These are phyloP conservation scores for Yueomyces sp. DNA, from an alignment of 805 yeast species.

Conservation along the genomic window DNA sequence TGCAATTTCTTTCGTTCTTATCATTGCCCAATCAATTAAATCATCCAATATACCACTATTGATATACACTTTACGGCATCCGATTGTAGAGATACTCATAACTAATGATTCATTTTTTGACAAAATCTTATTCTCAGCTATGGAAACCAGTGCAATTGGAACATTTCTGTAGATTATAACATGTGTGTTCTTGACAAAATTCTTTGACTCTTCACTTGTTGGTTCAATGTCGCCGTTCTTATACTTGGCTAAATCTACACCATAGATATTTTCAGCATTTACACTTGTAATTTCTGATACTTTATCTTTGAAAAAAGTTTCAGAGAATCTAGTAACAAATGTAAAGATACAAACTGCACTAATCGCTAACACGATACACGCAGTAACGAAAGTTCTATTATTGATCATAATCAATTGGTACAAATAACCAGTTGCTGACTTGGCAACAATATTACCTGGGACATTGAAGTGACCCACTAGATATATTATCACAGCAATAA, in stretches of 20 bases:
- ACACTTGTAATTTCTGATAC: conserved; percentile 26
- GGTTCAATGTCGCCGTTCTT: neutral
- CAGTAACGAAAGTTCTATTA: conserved; percentile 19
- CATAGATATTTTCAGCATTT: conserved; percentile 31
- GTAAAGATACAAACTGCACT: conserved; percentile 29
- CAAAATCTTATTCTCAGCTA: conserved; percentile 30
- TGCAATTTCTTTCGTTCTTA: conserved; percentile 30
- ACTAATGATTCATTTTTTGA: conserved; percentile 30
- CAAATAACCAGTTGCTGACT: conserved; percentile 11
- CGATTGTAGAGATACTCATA: conserved; percentile 43
- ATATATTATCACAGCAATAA: conserved; percentile 9
- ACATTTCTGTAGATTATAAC: conserved; percentile 51
- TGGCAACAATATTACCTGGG: conserved; percentile 8
- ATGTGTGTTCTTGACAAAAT: conserved; percentile 31
- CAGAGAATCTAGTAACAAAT: conserved; percentile 30
- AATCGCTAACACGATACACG: conserved; percentile 29
- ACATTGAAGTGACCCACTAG: conserved; percentile 9
- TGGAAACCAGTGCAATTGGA: conserved; percentile 52
- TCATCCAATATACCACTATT: conserved; percentile 52
- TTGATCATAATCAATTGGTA: conserved; percentile 16
- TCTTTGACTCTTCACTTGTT: neutral
- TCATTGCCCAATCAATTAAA: conserved; percentile 46
- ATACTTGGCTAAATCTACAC: conserved; percentile 28
- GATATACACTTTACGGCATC: conserved; percentile 55
- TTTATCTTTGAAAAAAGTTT: conserved; percentile 30